These are phyloP conservation scores for Trypanosoma cruzi DNA, from an alignment of 208 protist species.

Conservation along the genomic window DNA sequence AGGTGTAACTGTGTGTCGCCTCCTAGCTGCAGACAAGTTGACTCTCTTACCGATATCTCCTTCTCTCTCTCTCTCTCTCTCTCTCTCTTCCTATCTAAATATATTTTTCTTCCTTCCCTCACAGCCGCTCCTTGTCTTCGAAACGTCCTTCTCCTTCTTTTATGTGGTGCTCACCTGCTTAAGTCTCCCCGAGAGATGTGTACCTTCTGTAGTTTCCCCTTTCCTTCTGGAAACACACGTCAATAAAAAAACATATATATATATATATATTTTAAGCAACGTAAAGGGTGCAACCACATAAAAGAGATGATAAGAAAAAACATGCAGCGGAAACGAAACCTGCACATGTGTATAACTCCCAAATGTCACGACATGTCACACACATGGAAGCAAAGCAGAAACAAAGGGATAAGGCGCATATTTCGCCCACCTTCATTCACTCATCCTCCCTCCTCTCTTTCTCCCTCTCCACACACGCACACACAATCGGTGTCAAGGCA, in stretches of 20 bases:
- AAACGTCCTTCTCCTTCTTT: slow-evolving; percentile 7
- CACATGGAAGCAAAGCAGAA: background rate
- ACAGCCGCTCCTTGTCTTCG: no score
- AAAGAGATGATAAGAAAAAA: background rate
- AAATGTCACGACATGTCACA: background rate
- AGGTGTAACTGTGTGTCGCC: slow-evolving; percentile 16
- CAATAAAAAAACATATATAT: background rate
- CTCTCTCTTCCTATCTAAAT: no score
- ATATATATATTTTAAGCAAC: background rate
- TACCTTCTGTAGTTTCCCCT: background rate
- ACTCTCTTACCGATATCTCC: slow-evolving; percentile 4
- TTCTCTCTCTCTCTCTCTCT: slow-evolving; percentile 15
- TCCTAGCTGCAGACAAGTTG: background rate
- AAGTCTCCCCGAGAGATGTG: background rate
- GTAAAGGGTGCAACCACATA: background rate
- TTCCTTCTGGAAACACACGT: no score
- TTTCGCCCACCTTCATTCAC: no score
- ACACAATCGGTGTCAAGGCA: slow-evolving; percentile 7
- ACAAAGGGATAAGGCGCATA: background rate
- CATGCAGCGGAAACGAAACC: no score
- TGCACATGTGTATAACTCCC: no score
- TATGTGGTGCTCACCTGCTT: background rate
- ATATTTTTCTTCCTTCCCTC: no score
- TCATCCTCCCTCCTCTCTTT: background rate
- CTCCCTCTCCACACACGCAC: background rate